These are phyloP conservation scores for Aspergillus udagawae DNA, from an alignment of 2,329 filamentous ascomycete genomes.

Conservation along the genomic window DNA sequence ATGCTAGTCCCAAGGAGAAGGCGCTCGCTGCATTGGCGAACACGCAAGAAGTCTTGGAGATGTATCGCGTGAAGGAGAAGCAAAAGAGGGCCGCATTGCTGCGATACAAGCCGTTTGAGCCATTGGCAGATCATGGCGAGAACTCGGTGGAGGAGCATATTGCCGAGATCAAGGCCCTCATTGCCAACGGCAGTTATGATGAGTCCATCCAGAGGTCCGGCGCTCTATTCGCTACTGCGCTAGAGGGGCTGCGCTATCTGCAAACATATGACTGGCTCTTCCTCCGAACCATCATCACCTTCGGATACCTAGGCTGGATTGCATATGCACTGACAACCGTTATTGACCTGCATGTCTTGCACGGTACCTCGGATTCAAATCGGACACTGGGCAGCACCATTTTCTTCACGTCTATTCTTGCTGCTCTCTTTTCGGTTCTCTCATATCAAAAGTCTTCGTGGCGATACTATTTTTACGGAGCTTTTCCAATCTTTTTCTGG, in stretches of 20 bases:
- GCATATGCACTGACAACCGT: slow-evolving; percentile 86
- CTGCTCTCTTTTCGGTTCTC: slow-evolving; percentile 73
- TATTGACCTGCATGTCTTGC: slow-evolving; percentile 80
- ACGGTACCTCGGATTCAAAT: slow-evolving; percentile 61
- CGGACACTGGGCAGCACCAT: slow-evolving; percentile 58
- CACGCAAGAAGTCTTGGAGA: slow-evolving; percentile 81
- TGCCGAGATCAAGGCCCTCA: slow-evolving; percentile 62
- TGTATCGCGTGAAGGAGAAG: slow-evolving; percentile 92
- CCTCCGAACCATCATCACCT: slow-evolving; percentile 78
- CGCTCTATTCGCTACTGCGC: slow-evolving; percentile 68
- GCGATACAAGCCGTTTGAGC: slow-evolving; percentile 70
- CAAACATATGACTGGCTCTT: slow-evolving; percentile 99
- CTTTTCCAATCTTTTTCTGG: slow-evolving; percentile 95
- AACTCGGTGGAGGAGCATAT: slow-evolving; percentile 63
- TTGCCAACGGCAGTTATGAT: slow-evolving; percentile 63
- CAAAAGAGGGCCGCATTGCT: slow-evolving; percentile 73
- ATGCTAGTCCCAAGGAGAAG: slow-evolving; percentile 69
- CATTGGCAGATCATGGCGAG: slow-evolving; percentile 60
- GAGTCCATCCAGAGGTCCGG: slow-evolving; percentile 76
- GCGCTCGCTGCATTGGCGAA: slow-evolving; percentile 82
- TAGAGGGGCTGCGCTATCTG: slow-evolving; percentile 84
- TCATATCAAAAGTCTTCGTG: slow-evolving; percentile 71
- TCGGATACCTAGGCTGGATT: slow-evolving; percentile 94
- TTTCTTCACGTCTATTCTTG: slow-evolving; percentile 72
- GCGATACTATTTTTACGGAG: slow-evolving; percentile 85